Evolutionary conservation across 805 yeast species (phyloP), one percentile per base, ranked within the genome.

Genomic region (Ogataea trehaloabstinens): DNA sequence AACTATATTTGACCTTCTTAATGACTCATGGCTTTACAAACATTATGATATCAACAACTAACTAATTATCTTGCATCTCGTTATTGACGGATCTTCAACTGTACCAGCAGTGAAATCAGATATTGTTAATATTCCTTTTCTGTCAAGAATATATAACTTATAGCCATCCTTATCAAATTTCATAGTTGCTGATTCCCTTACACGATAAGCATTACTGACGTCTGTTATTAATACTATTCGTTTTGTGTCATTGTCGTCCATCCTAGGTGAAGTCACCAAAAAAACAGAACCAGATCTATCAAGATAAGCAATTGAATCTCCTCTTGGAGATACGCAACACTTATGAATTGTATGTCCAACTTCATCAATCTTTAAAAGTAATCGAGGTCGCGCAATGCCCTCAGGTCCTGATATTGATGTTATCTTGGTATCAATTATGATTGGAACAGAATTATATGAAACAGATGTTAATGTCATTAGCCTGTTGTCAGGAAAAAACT

Each of bases 81-180:
- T 74, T 6, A 83, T 81, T 13, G 79, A 82, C 18, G 71, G 73
- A 49, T 78, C 80, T 46, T 79, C 81, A 10, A 93, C 93, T 17
- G 81, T 61, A 2, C 95, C 96, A 37, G 88, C 90, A 11, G 93
- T 85, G 63, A 89, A 90, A 62, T 90, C 97, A 49, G 85, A 86
- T 22, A 89, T 76, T 45, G 81, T 80, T 32, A 89, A 64, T 0
- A 78, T 61, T 0, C 97, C 97, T 52, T 85, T 86, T 28, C 96
- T 67, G 60, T 90, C 98, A 12, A 88, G 72, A 4, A 79, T 73
- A 49, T 78, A 82, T 15, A 90, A 66, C 45, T 80, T 80, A 34
- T 89, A 89, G 0, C 98, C 97, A 55, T 85, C 87, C 7, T 78
- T 72, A 24, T 90, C 82, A 55, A 87, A 90, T 36, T 73, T 63